Base-by-base conservation (phyloP, 2,329 filamentous ascomycete genomes). In the Pseudocercospora musae region DNA sequence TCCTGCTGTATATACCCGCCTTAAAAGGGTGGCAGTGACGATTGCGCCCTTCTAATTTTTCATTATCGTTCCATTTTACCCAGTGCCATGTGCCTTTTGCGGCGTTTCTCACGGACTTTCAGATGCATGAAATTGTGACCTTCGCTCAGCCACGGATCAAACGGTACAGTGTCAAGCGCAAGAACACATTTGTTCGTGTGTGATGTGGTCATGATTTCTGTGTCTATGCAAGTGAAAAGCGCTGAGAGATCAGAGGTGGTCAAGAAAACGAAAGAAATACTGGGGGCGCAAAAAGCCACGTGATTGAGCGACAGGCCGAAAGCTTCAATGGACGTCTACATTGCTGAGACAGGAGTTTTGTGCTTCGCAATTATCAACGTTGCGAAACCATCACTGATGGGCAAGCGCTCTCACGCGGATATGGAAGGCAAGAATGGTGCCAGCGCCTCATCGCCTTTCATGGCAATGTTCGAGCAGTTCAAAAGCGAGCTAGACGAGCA, bases 401-500 rank as follows among this genome's bases (percentile, higher is more conserved):
- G 62, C 21, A 70, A 70, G 60, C 63, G 68, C 50, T 57, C 66
- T n/a, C 60, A 58, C 50, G 50, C 62, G 33, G 67, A 69, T 4
- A 70, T 70, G 68, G 64, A 64, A 23, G 60, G 48, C 50, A 61
- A 63, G 21, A 44, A 60, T 27, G 49, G 40, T 29, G 48, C 44
- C 11, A 33, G 48, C 44, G 48, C 61, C 21, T 67, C 74, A 3
- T 81, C 81, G 60, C 78, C 80, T 1, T 81, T 82, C 64, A 75
- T 84, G 64, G 75, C 87, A 68, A 92, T 98, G 84, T 99, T 99
- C 75, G 89, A 91, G 76, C 79, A 76, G 7, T 96, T 98, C 75
- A 89, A 93, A 57, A 84, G 89, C 71, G 93, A 97, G 78, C 82
- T 99, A 27, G 95, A 99, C 73, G 87, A 95, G 78, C 94, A 98